Percentiles rank a stretch among this genome's conserved stretches.
Evolutionary conservation across 2,329 filamentous ascomycete species (phyloP).

Genomic region (Ceratocystis harringtonii): DNA sequence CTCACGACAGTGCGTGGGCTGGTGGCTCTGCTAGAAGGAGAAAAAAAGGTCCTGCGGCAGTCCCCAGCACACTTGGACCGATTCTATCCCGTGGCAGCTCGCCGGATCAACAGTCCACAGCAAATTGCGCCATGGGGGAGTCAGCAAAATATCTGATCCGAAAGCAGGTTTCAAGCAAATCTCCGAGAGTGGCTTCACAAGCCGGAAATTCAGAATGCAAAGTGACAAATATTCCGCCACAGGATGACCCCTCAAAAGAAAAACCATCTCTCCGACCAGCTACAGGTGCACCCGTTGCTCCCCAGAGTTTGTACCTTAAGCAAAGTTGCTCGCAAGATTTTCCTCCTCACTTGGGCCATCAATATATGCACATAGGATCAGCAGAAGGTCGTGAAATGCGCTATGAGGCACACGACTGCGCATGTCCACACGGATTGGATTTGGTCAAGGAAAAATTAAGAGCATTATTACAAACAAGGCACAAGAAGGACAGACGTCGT

Average conservation of each 20-base stretch:
- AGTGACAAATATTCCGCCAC: too few species aligned
- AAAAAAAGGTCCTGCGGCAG: neutral
- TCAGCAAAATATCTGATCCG: neutral
- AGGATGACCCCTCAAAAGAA: too few species aligned
- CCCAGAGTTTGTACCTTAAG: too few species aligned
- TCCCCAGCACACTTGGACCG: neutral
- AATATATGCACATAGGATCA: neutral
- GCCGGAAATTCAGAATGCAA: too few species aligned
- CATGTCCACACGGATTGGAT: neutral
- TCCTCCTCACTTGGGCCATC: neutral
- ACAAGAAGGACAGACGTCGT: neutral
- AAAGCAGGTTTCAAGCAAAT: neutral
- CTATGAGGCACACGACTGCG: neutral
- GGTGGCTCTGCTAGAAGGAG: neutral
- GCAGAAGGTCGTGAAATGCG: neutral
- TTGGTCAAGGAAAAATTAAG: neutral
- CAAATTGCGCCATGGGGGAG: neutral
- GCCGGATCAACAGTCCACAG: neutral
- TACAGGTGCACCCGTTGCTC: too few species aligned
- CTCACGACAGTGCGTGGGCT: neutral
- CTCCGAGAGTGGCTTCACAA: neutral
- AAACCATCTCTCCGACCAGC: too few species aligned
- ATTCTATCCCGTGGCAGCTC: neutral
- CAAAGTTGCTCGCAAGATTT: neutral
- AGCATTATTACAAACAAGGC: neutral